A percentile compares a stretch with the other conserved stretches of the same genome.
phyloP scores from a whole-genome alignment of 2,329 filamentous ascomycete species.

The Chaetomium strumarium region DNA sequence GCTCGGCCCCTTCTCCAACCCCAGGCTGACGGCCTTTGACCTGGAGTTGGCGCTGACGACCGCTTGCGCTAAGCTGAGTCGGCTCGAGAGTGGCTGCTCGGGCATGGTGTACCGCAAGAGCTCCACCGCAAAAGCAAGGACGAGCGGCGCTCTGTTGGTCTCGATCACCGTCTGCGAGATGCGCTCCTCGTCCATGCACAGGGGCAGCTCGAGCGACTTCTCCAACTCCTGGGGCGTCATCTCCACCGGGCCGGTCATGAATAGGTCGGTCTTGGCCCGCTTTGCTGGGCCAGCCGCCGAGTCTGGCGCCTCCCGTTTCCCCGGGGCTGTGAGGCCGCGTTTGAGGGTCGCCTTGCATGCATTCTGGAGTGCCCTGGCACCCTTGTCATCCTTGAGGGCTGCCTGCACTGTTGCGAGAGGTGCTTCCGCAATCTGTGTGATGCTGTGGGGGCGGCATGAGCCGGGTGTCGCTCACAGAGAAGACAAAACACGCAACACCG shows the following conservation, averaged over 20 bases:
- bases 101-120: constrained; percentile 77
- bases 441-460: constrained; percentile 32
- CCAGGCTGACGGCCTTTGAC: constrained; percentile 68
- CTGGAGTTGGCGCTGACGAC: constrained; percentile 77
- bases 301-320: constrained; percentile 30
- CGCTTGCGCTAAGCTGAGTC: constrained; percentile 75
- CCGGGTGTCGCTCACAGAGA: neutral
- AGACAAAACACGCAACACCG: neutral
- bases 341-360: constrained; percentile 51
- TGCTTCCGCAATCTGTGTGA: constrained; percentile 50
- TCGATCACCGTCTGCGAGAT: constrained; percentile 54
- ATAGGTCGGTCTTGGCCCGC: constrained; percentile 29
- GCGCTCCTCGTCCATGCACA: constrained; percentile 50
- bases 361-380: constrained; percentile 45
- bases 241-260: constrained; percentile 29
- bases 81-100: constrained; percentile 76
- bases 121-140: constrained; percentile 72
- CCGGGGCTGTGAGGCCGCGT: constrained; percentile 20
- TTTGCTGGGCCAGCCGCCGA: constrained; percentile 27
- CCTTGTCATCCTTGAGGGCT: constrained; percentile 44
- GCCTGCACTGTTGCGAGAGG: constrained; percentile 39
- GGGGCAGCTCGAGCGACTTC: constrained; percentile 53
- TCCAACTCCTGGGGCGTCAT: constrained; percentile 55
- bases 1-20: constrained; percentile 58
- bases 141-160: constrained; percentile 76